These are phyloP conservation scores for Phanerochaete sordida DNA, from an alignment of 768 basidiomycete genomes.

Conservation along the genomic window DNA sequence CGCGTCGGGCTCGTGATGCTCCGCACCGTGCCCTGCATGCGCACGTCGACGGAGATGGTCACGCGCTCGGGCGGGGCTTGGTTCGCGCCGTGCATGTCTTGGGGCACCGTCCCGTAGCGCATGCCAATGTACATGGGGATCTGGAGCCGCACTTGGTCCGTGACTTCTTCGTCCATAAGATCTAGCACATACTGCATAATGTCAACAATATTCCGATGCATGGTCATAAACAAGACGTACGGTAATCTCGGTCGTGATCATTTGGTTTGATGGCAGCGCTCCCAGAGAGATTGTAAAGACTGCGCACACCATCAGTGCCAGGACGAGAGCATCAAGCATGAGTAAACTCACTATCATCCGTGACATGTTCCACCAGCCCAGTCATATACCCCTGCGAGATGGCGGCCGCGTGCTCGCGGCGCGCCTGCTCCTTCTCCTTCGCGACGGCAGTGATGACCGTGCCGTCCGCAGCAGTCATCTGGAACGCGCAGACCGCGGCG, in stretches of 20 bases:
- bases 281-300: conserved; percentile 60
- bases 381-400: conserved; percentile 35
- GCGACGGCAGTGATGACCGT: conserved; percentile 39
- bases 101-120: conserved; percentile 48
- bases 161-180: conserved; percentile 45
- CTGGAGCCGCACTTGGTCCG: conserved; percentile 49
- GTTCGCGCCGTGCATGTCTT: conserved; percentile 28
- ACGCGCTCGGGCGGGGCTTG: conserved; percentile 32
- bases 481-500: conserved; percentile 52
- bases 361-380: conserved; percentile 45
- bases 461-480: conserved; percentile 42
- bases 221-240: conserved; percentile 27
- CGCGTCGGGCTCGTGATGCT: conserved; percentile 38
- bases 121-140: conserved; percentile 47
- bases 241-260: conserved; percentile 38
- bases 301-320: conserved; percentile 15
- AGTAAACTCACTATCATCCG: conserved; percentile 43
- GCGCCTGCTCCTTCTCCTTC: conserved; percentile 45
- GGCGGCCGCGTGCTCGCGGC: conserved; percentile 37
- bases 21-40: conserved; percentile 44
- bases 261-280: conserved; percentile 40
- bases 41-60: conserved; percentile 41
- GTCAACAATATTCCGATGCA: not conserved
- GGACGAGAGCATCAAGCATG: not conserved
- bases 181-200: conserved; percentile 46